Conservation (phyloP, 768 basidiomycete species). For the Glaciozyma martinii region DNA sequence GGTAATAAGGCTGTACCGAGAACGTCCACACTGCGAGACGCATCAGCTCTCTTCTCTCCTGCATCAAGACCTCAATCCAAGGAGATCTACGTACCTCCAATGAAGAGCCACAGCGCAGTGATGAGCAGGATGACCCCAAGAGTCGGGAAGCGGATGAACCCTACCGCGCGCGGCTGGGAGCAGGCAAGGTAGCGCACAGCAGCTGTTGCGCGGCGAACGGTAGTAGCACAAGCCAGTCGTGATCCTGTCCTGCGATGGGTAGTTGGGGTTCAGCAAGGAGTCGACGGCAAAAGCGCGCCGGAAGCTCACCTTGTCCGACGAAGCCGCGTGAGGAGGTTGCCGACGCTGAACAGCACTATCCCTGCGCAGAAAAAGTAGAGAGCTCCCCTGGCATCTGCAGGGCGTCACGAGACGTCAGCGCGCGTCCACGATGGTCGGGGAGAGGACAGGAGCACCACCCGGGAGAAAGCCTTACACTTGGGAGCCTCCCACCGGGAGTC, state of each 20-base stretch:
- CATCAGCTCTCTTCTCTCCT: too few species aligned
- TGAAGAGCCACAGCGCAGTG: slow-evolving; percentile 20
- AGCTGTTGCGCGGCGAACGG: slow-evolving; percentile 9
- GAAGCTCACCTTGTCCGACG: slow-evolving; percentile 3
- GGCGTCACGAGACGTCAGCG: not conserved
- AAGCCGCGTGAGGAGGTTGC: slow-evolving; percentile 5
- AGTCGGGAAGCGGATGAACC: slow-evolving; percentile 23
- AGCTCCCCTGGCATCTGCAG: slow-evolving; percentile 17
- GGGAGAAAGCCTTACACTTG: slow-evolving; percentile 9
- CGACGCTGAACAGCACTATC: slow-evolving; percentile 19
- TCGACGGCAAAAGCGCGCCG: too few species aligned
- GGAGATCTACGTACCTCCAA: slow-evolving; percentile 6
- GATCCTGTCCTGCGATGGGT: not conserved
- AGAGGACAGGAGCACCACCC: too few species aligned
- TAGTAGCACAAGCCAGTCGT: not conserved
- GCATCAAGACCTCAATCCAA: not conserved
- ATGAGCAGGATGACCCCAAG: slow-evolving; percentile 8
- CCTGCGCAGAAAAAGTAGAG: slow-evolving; percentile 19
- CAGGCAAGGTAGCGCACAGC: slow-evolving; percentile 16
- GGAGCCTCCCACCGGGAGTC: slow-evolving; percentile 26
- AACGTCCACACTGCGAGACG: not conserved
- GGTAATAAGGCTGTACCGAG: slow-evolving; percentile 28
- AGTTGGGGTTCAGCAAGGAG: too few species aligned
- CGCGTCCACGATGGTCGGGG: too few species aligned
- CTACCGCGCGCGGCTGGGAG: slow-evolving; percentile 15